Evolutionary conservation across 768 basidiomycete genomes (phyloP), one percentile per base, ranked within the genome.

Genomic region (Mrakia frigida): DNA sequence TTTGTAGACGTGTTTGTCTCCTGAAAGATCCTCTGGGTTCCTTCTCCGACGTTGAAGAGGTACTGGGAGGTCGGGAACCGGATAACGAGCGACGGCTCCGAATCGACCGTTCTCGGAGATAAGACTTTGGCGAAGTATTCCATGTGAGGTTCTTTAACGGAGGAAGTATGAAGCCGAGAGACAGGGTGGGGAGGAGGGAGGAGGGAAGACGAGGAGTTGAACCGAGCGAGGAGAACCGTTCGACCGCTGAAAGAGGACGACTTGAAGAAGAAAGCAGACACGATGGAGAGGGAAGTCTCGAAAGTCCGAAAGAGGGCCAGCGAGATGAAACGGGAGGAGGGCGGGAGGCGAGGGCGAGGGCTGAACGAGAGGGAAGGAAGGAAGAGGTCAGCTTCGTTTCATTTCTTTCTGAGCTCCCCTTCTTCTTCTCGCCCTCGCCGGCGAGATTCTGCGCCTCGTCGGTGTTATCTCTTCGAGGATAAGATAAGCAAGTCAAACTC

Each of bases 11-110:
- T 25, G 39, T 14, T 21, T 50, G 53, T 39, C 76, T 77, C 70
- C 35, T 39, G 37, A 50, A 59, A 50, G 10, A 52, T 52, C 39
- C 76, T 43, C 76, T 77, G 76, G 7, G 35, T 21, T 10, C 76
- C 76, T 41, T 77, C 76, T 60, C 46, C 60, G 18, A 53, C 65
- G 71, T 77, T 71, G 63, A 77, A 68, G 13, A 72, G 60, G 56
- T 77, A 77, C 63, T 52, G 41, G 0, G 46, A 61, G 0, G 35
- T 39, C 4, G 59, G 33, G 52, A 68, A 75, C 43, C 33, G 11
- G n/a, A 75, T 50, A 23, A 52, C 25, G 18, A 73, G 11, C 13
- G 46, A 33, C 2, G 63, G 60, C 37, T 60, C 56, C 56, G 69
- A 70, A 25, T 70, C 75, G 37, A 52, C 65, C 56, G 75, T 70